Conservation (phyloP, 495 filamentous ascomycete genomes). For the Talaromyces ruber region DNA sequence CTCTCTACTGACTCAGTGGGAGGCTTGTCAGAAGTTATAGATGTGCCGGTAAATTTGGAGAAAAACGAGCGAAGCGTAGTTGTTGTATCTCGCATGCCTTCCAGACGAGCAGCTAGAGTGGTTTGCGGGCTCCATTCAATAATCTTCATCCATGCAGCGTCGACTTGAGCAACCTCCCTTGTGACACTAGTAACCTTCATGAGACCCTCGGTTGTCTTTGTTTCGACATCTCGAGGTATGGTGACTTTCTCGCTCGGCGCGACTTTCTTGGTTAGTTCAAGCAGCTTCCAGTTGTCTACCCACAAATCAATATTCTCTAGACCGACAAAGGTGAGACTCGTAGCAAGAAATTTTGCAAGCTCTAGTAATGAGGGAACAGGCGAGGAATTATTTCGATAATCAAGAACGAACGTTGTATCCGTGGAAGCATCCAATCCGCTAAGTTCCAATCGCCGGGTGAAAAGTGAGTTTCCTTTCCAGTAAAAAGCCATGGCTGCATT, state of each 20-base stretch:
- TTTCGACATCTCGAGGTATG: conserved; percentile 76
- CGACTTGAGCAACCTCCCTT: conserved; percentile 77
- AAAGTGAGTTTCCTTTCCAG: conserved; percentile 93
- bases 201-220: conserved; percentile 68
- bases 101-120: conserved; percentile 23
- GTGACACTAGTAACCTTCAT: conserved; percentile 74
- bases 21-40: conserved; percentile 25
- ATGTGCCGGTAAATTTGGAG: conserved; percentile 53
- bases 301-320: conserved; percentile 80
- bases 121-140: conserved; percentile 70
- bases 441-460: conserved; percentile 72
- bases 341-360: conserved; percentile 84
- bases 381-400: conserved; percentile 81
- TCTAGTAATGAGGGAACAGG: conserved; percentile 76
- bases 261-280: conserved; percentile 71
- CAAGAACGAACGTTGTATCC: conserved; percentile 84
- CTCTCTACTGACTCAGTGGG: conserved; percentile 15
- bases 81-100: conserved; percentile 34
- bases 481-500: conserved; percentile 94
- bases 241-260: conserved; percentile 62
- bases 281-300: conserved; percentile 77
- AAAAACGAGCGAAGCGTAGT: conserved; percentile 72
- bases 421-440: conserved; percentile 49
- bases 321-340: conserved; percentile 91
- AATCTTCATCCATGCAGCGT: conserved; percentile 84